Evolutionary conservation across 208 protist species (phyloP), one percentile per base, ranked within the genome.

Genomic region (Wallacemonas sp.): DNA sequence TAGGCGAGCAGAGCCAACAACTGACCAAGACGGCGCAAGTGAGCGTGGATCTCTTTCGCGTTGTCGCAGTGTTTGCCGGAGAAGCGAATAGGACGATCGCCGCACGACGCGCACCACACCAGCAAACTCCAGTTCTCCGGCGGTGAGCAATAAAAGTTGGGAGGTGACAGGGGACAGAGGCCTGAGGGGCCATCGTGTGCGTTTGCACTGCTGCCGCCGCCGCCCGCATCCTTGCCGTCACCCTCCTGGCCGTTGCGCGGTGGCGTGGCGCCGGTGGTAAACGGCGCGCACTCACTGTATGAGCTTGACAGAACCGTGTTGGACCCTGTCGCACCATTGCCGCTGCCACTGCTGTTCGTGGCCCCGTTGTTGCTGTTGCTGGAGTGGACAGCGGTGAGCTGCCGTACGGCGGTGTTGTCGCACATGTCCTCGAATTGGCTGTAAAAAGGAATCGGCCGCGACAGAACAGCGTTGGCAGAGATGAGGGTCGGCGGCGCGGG

Each of bases 61-160:
- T 68, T 69, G 67, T 88, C 71, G 67, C 62, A 84, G 56, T 68
- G 51, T 41, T 61, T 54, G 6, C 70, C 73, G 15, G 59, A 36
- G 46, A 88, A 39, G 41, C 75, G 63, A 27, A 70, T 46, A 26
- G 73, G 65, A 17, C 65, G 49, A 6, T 72, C 70, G 1, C 12
- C 41, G 51, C 81, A 88, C 34, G 66, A 66, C 36, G 74, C 74
- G 58, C 81, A 88, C 70, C 75, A 84, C 59, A 79, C 69, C 0
- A 84, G 62, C 62, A 80, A 84, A 33, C 75, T 82, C 78, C 81
- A 88, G 33, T 75, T 73, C 1, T 77, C 74, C 2, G 68, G 54
- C 12, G 69, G 68, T 2, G 36, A 62, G 15, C 66, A 31, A 45
- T 75, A 28, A 44, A 75, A 84, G 15, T 44, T 11, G 4, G 72